A percentile compares a stretch with the other conserved stretches of the same genome.
phyloP scores from a whole-genome alignment of 1,284 basidiomycete genomes.

The Tilletia setariae region DNA sequence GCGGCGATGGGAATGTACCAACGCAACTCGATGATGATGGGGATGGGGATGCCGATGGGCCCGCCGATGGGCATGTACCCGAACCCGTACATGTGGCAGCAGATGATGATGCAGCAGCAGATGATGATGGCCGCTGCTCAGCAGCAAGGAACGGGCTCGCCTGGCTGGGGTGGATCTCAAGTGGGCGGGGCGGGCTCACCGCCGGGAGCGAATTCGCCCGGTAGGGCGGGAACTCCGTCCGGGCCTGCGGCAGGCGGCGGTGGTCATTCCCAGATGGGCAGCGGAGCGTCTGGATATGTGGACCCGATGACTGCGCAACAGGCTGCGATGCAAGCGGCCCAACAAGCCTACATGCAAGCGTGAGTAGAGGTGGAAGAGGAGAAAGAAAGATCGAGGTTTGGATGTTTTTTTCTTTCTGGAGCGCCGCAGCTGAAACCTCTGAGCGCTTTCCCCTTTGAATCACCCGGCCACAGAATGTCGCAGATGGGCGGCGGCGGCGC shows the following conservation, averaged over 20 bases:
- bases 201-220: background rate
- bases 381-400: constrained; percentile 28
- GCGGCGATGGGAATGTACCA: constrained; percentile 80
- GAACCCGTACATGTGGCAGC: constrained; percentile 44
- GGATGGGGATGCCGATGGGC: constrained; percentile 22
- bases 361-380: constrained; percentile 19
- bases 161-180: background rate
- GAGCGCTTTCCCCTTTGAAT: too few species aligned
- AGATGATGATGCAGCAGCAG: constrained; percentile 23
- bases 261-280: background rate
- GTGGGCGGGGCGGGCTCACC: background rate
- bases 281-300: constrained; percentile 3
- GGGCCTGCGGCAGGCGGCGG: constrained; percentile 5
- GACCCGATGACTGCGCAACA: constrained; percentile 44
- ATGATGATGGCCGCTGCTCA: constrained; percentile 55
- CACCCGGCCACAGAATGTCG: constrained; percentile 22
- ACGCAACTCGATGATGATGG: constrained; percentile 23
- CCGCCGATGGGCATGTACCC: constrained; percentile 14
- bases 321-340: constrained; percentile 46
- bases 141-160: constrained; percentile 18
- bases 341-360: constrained; percentile 50
- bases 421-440: too few species aligned
- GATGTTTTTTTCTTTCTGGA: constrained; percentile 28
- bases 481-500: constrained; percentile 16
- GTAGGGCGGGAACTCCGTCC: background rate